A percentile compares a stretch with the other conserved stretches of the same genome.
Evolutionary conservation across 306 rosid species (phyloP).

Genomic region (Trifolium subterraneum): DNA sequence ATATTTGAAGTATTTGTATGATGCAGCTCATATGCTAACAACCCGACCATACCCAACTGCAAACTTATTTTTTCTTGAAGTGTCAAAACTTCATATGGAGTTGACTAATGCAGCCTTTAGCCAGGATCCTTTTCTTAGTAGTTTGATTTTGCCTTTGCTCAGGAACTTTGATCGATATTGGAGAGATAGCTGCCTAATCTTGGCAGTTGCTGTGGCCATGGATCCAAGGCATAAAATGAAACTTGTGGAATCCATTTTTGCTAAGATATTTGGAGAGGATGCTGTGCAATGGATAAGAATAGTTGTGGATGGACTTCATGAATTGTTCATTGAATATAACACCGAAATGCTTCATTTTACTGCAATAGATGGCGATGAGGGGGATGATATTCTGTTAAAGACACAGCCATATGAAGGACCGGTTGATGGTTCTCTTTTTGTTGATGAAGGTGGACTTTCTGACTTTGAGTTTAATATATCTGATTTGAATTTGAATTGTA

Average conservation of each 20-base stretch:
- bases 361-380: slow-evolving; percentile 35
- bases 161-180: slow-evolving; percentile 81
- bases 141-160: slow-evolving; percentile 66
- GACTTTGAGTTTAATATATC: slow-evolving; percentile 75
- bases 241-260: slow-evolving; percentile 70
- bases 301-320: slow-evolving; percentile 77
- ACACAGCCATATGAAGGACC: slow-evolving; percentile 57
- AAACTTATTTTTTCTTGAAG: slow-evolving; percentile 68
- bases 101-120: slow-evolving; percentile 66
- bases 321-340: slow-evolving; percentile 71
- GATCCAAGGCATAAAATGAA: slow-evolving; percentile 92
- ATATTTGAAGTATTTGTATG: slow-evolving; percentile 70
- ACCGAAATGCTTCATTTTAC: slow-evolving; percentile 62
- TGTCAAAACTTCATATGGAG: slow-evolving; percentile 71
- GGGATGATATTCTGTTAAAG: slow-evolving; percentile 52
- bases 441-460: slow-evolving; percentile 60
- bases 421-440: slow-evolving; percentile 55
- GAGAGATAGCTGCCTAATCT: slow-evolving; percentile 76
- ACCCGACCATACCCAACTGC: slow-evolving; percentile 66
- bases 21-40: slow-evolving; percentile 68
- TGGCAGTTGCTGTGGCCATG: slow-evolving; percentile 81
- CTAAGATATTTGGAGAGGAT: slow-evolving; percentile 66
- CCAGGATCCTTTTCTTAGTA: slow-evolving; percentile 71
- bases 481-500: slow-evolving; percentile 64
- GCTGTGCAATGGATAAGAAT: slow-evolving; percentile 71